These are phyloP conservation scores for Cenchrus americanus DNA, from an alignment of 176 grass and related monocot species.

Conservation along the genomic window DNA sequence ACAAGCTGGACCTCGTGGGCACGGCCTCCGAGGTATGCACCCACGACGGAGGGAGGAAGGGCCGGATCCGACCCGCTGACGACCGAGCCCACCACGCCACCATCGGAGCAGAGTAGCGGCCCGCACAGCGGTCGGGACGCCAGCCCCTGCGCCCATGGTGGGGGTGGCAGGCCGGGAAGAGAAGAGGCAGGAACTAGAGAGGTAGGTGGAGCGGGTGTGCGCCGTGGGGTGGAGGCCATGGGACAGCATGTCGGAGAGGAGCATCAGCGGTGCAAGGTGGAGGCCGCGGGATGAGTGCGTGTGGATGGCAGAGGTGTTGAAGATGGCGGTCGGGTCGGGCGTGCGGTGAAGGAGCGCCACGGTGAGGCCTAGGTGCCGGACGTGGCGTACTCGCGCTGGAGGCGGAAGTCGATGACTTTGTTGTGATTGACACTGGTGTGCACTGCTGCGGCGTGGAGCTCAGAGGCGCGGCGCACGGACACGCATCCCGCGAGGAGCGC, in stretches of 20 bases:
- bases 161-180: no score
- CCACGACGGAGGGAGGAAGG: no score
- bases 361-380: constrained; percentile 59
- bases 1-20: no score
- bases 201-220: constrained; percentile 71
- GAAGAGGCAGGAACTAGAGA: constrained; percentile 33
- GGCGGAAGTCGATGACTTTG: constrained; percentile 66
- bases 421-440: constrained; percentile 56
- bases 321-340: constrained; percentile 56
- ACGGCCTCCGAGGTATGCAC: no score
- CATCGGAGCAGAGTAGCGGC: no score
- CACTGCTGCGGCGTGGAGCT: constrained; percentile 73
- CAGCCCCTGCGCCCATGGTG: no score
- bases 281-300: constrained; percentile 68
- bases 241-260: constrained; percentile 81
- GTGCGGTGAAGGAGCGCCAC: constrained; percentile 65
- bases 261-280: constrained; percentile 56
- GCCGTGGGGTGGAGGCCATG: constrained; percentile 56
- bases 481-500: constrained; percentile 59
- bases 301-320: constrained; percentile 84
- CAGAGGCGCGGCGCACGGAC: constrained; percentile 46
- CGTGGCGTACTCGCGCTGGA: constrained; percentile 74
- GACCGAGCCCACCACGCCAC: no score
- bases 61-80: no score
- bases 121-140: no score